Evolutionary conservation across 495 filamentous ascomycete genomes (phyloP).

Genomic region (Collariella sp.): DNA sequence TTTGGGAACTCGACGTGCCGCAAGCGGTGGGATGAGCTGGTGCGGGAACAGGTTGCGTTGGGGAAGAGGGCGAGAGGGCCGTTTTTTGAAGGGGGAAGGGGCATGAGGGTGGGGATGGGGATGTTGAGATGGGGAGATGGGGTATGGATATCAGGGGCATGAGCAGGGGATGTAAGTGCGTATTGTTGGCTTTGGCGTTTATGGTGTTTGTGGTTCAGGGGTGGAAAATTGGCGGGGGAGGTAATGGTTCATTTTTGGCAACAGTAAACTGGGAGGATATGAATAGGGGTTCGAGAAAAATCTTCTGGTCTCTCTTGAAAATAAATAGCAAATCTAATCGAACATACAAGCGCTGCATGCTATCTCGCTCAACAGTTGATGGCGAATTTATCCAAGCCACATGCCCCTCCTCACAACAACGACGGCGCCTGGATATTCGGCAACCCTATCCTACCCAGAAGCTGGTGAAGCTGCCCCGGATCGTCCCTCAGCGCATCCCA

Average conservation of each 20-base stretch:
- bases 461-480: conserved; percentile 40
- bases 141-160: not conserved
- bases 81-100: conserved; percentile 11
- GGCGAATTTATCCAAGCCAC: no score
- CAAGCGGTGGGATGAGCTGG: conserved; percentile 64
- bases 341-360: no score
- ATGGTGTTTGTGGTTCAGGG: no score
- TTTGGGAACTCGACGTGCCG: conserved; percentile 85
- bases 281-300: no score
- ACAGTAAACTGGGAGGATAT: no score
- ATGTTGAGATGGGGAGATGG: not conserved
- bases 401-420: not conserved
- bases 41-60: conserved; percentile 12
- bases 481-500: conserved; percentile 54
- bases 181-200: no score
- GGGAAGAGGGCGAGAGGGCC: conserved; percentile 6
- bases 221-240: no score
- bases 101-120: not conserved
- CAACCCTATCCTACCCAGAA: conserved; percentile 55
- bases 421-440: conserved; percentile 21
- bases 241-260: no score
- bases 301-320: no score
- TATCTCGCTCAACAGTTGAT: no score
- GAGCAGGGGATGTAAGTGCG: no score
- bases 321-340: no score